phyloP scores from a whole-genome alignment of 2,329 filamentous ascomycete genomes.

The Mycosphaerelloides madeirae region DNA sequence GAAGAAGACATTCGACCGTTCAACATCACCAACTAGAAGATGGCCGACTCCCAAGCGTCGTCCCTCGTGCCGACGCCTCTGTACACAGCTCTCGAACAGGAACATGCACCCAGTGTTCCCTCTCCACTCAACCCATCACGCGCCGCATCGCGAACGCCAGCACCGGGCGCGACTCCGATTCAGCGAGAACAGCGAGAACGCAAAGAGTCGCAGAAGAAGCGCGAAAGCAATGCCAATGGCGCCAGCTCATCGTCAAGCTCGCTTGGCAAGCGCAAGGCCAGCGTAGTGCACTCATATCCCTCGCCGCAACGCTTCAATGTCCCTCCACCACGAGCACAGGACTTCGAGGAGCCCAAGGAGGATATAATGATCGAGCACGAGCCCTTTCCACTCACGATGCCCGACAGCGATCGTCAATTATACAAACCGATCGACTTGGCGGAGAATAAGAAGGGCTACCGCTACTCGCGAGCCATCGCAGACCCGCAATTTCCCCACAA shows the following conservation, averaged over 20 bases:
- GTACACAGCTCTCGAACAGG: slow-evolving; percentile 14
- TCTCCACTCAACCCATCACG: slow-evolving; percentile 66
- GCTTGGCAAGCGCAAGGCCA: slow-evolving; percentile 36
- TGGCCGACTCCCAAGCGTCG: slow-evolving; percentile 11
- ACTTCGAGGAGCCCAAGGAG: slow-evolving; percentile 48
- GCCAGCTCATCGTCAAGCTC: slow-evolving; percentile 9
- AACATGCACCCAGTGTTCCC: slow-evolving; percentile 62
- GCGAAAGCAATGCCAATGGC: slow-evolving; percentile 33
- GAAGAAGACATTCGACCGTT: neutral
- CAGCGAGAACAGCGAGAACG: slow-evolving; percentile 50
- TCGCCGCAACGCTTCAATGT: slow-evolving; percentile 50
- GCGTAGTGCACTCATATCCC: slow-evolving; percentile 32
- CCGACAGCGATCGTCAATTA: slow-evolving; percentile 40
- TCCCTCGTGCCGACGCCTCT: slow-evolving; percentile 8
- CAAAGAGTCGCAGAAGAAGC: slow-evolving; percentile 49
- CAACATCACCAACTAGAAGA: neutral
- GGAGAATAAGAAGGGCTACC: slow-evolving; percentile 68
- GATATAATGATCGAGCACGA: slow-evolving; percentile 46
- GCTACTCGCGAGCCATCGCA: slow-evolving; percentile 85
- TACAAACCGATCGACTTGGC: slow-evolving; percentile 51
- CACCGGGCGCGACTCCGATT: slow-evolving; percentile 38
- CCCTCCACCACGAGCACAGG: slow-evolving; percentile 42
- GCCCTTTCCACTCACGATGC: slow-evolving; percentile 40
- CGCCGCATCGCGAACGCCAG: slow-evolving; percentile 29
- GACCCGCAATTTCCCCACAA: slow-evolving; percentile 82